Base-by-base conservation (phyloP, 2,329 filamentous ascomycete genomes). In the Colletotrichum sp. region DNA sequence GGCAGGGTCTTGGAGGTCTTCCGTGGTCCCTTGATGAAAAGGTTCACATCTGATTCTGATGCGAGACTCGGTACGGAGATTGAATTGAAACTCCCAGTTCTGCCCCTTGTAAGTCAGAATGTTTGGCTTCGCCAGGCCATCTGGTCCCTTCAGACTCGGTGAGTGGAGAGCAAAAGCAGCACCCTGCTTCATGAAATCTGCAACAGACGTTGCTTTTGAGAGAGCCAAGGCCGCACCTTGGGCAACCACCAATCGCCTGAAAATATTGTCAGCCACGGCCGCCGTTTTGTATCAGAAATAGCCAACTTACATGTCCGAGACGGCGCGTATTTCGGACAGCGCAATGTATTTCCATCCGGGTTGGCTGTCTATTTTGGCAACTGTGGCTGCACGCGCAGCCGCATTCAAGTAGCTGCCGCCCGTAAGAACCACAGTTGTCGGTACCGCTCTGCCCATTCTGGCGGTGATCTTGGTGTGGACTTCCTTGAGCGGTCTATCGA, bases 61-160 rank as follows among this genome's bases (percentile, higher is more conserved):
- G 43, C 18, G 43, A 52, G 43, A 52, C 43, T 52, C 16, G 6
- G n/a, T 52, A 52, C n/a, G 43, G n/a, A 52, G 43, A 12, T 52
- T 0, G n/a, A 52, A 21, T 21, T 3, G 3, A 2, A 52, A 21
- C 0, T 52, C 43, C 43, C 43, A 52, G n/a, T 5, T 21, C 3
- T 21, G n/a, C 0, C 0, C 0, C n/a, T 52, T 52, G 6, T 52
- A 52, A 21, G 10, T 13, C n/a, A 21, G 43, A 5, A 52, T 52
- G 6, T 8, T 21, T 21, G 43, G n/a, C 43, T 3, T 4, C n/a
- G n/a, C n/a, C 43, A 12, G n/a, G n/a, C 38, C 38, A 48, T 48
- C 38, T 48, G 38, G 9, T 9, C n/a, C n/a, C 43, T 52, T 52
- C 43, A 52, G n/a, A 4, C 12, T 21, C 6, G 43, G n/a, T 21